Evolutionary conservation across 169 alveolate genomes (phyloP).

Genomic region (Babesia sp.): DNA sequence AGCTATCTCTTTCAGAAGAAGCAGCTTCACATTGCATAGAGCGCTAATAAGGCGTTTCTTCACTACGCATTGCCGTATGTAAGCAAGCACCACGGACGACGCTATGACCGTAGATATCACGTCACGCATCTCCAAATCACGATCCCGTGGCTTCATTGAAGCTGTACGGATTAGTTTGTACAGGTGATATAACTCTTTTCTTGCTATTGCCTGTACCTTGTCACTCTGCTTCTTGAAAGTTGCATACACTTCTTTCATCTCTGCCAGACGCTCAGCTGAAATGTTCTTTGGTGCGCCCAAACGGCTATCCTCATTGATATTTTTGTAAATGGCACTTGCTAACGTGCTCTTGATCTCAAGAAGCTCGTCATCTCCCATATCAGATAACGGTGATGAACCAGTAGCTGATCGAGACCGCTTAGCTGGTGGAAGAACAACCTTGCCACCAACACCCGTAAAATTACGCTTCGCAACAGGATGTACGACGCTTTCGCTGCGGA

Average conservation of each 20-base stretch:
- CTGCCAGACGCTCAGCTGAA: slow-evolving; percentile 49
- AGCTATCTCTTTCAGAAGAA: slow-evolving; percentile 60
- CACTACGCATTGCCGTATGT: slow-evolving; percentile 42
- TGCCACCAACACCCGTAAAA: neutral
- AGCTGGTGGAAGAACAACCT: neutral
- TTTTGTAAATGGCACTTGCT: slow-evolving; percentile 65
- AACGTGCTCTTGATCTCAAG: slow-evolving; percentile 65
- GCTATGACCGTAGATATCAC: slow-evolving; percentile 52
- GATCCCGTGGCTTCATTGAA: slow-evolving; percentile 9
- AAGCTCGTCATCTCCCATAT: slow-evolving; percentile 29
- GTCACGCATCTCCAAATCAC: slow-evolving; percentile 56
- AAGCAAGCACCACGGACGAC: slow-evolving; percentile 55
- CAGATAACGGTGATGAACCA: neutral
- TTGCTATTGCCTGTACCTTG: slow-evolving; percentile 39
- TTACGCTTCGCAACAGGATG: slow-evolving; percentile 5
- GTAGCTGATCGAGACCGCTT: neutral
- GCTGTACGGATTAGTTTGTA: slow-evolving; percentile 46
- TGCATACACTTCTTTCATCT: slow-evolving; percentile 61
- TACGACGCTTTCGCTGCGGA: neutral
- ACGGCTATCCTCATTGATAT: slow-evolving; percentile 50
- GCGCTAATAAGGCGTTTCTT: slow-evolving; percentile 31
- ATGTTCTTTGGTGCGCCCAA: slow-evolving; percentile 67
- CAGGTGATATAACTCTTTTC: slow-evolving; percentile 58
- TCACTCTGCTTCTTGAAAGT: slow-evolving; percentile 50
- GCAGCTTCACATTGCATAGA: slow-evolving; percentile 37